These are phyloP conservation scores for Metschnikowia cubensis DNA, from an alignment of 805 yeast species.

Conservation along the genomic window DNA sequence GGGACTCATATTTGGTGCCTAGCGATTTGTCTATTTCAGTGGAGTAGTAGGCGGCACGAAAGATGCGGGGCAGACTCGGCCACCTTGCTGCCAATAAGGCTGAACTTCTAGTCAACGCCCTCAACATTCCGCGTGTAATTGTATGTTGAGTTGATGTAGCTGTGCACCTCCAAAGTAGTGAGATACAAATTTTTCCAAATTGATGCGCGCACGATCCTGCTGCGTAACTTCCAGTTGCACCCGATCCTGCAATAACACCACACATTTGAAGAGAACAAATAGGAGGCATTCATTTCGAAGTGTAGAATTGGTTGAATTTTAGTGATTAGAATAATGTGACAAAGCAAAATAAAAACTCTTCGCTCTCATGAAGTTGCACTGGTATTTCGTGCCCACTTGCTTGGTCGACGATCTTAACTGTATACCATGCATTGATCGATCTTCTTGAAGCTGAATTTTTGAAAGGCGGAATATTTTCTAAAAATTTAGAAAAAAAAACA, in stretches of 20 bases:
- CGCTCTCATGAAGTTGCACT: too few relatives aligned
- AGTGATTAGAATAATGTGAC: too few relatives aligned
- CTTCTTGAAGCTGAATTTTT: too few relatives aligned
- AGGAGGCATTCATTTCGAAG: too few relatives aligned
- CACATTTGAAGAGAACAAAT: not conserved
- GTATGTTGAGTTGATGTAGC: not conserved
- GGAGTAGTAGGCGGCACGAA: constrained; percentile 20
- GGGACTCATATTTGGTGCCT: constrained; percentile 28
- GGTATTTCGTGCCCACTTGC: too few relatives aligned
- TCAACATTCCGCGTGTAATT: constrained; percentile 11
- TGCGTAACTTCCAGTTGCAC: not conserved
- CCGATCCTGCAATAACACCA: not conserved
- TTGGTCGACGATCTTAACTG: too few relatives aligned
- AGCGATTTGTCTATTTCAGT: constrained; percentile 23
- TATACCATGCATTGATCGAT: too few relatives aligned
- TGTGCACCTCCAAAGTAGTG: not conserved
- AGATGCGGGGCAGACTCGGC: constrained; percentile 6
- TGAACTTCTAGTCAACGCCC: constrained; percentile 14
- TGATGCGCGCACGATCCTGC: constrained; percentile 3
- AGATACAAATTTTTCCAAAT: constrained; percentile 5
- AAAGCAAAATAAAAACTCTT: too few relatives aligned
- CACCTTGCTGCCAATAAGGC: constrained; percentile 4
- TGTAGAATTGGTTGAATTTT: too few relatives aligned
- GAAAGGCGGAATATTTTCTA: too few relatives aligned
- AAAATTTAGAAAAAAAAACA: too few relatives aligned